Evolutionary conservation across 2,329 filamentous ascomycete genomes (phyloP).

Genomic region (Clonostachys rosea): DNA sequence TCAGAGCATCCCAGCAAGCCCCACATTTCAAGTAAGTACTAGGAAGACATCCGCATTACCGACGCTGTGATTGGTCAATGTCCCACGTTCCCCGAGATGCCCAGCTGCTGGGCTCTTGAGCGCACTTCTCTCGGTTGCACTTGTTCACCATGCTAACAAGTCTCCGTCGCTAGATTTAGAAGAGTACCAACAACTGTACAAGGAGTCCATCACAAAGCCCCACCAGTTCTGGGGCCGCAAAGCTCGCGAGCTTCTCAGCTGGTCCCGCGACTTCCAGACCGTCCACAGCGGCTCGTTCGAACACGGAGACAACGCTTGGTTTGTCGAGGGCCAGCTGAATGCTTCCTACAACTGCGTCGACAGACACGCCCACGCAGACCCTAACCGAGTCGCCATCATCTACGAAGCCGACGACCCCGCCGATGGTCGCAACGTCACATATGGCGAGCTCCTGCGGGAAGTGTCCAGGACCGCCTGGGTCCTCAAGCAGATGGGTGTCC

Average conservation of each 20-base stretch:
- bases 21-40: slow-evolving; percentile 55
- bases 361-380: slow-evolving; percentile 92
- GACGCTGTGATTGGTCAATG: too few species aligned
- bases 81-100: too few species aligned
- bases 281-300: slow-evolving; percentile 72
- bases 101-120: too few species aligned
- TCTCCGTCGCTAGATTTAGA: slow-evolving; percentile 44
- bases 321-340: slow-evolving; percentile 88
- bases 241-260: slow-evolving; percentile 85
- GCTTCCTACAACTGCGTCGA: slow-evolving; percentile 98
- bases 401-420: slow-evolving; percentile 93
- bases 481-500: slow-evolving; percentile 91
- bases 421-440: slow-evolving; percentile 87
- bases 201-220: slow-evolving; percentile 86
- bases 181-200: slow-evolving; percentile 64
- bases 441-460: slow-evolving; percentile 86
- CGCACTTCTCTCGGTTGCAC: neutral
- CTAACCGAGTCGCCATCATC: slow-evolving; percentile 91
- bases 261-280: slow-evolving; percentile 89
- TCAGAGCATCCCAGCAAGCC: slow-evolving; percentile 67
- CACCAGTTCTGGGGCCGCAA: slow-evolving; percentile 84
- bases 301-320: slow-evolving; percentile 89
- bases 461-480: slow-evolving; percentile 85
- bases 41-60: neutral
- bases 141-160: neutral